Conservation (phyloP, 345 rosid species). For the Arabidopsis arenosa region DNA sequence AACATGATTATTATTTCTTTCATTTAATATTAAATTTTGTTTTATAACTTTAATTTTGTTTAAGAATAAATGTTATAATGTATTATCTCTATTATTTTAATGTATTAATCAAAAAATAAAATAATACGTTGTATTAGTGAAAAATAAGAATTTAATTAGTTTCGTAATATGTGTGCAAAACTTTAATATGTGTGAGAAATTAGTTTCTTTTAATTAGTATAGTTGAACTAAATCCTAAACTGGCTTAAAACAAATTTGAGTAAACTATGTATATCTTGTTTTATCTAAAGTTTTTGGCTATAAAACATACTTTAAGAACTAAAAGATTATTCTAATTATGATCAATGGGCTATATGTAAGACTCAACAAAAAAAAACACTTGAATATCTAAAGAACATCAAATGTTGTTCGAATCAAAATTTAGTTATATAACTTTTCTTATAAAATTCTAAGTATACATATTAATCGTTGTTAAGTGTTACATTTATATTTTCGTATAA, state of each 20-base stretch:
- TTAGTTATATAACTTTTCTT: neutral
- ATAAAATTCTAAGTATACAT: neutral
- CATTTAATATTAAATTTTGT: too few relatives aligned
- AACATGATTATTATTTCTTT: neutral
- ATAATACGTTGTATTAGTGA: too few relatives aligned
- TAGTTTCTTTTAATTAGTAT: neutral
- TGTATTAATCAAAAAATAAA: too few relatives aligned
- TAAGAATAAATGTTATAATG: too few relatives aligned
- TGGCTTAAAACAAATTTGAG: neutral
- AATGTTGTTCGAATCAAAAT: neutral
- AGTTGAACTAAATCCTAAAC: neutral
- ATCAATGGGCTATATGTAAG: neutral
- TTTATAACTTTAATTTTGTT: too few relatives aligned
- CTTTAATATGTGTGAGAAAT: too few relatives aligned
- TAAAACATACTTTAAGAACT: neutral
- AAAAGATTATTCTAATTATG: neutral
- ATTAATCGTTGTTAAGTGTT: neutral
- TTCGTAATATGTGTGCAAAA: too few relatives aligned
- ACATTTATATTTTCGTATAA: neutral
- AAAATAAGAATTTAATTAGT: too few relatives aligned
- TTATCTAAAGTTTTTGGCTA: too few relatives aligned
- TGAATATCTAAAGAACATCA: neutral
- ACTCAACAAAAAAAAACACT: too few relatives aligned
- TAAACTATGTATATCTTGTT: neutral
- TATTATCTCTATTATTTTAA: too few relatives aligned